Base-by-base conservation (phyloP, 257 asterid species). In the Solanum neorickii region DNA sequence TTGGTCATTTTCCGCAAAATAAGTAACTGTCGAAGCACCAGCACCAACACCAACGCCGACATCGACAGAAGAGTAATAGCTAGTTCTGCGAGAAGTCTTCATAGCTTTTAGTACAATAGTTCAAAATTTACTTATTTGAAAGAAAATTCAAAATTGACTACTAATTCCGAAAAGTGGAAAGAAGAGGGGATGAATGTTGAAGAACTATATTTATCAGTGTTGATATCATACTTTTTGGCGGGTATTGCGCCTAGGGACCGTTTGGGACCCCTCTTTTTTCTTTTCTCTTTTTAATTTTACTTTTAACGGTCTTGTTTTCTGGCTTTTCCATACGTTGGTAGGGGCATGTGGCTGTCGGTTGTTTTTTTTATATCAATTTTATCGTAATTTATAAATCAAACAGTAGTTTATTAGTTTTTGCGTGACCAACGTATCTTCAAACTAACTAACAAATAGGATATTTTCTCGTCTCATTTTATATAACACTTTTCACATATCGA, bases 41-140 rank as follows among this genome's bases (percentile, higher is more conserved):
- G 82, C 0, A 86, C 94, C 62, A 14, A 90, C 87, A 69, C 41
- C 13, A 15, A 2, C 11, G 27, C 10, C 0, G 82, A 93, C 69
- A 37, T 29, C 21, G 15, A 68, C 90, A 18, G 87, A 78, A 35
- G 85, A 83, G 73, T 42, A 83, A 47, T 83, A 86, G 13, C 89
- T 59, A 84, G 47, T 83, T 73, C 86, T 84, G 86, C 90, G 89
- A 83, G 90, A 88, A 87, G 93, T 59, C 39, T 90, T 92, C 95
- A 93, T 93, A 13, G 52, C 62, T 27, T 33, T 16, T 8, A 33
- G n/a, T 31, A 69, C 6, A 14, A 23, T 2, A 1, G 12, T 31
- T 16, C 6, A 5, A 69, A 1, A 31, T 15, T 69, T 16, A 69
- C 7, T 69, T 3, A 68, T 15, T 68, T 18, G 0, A 12, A 25